A percentile compares a stretch with the other conserved stretches of the same genome.
These are phyloP conservation scores for Parasitella parasitica DNA, from an alignment of 371 early-diverging fungal genomes.

Conservation along the genomic window DNA sequence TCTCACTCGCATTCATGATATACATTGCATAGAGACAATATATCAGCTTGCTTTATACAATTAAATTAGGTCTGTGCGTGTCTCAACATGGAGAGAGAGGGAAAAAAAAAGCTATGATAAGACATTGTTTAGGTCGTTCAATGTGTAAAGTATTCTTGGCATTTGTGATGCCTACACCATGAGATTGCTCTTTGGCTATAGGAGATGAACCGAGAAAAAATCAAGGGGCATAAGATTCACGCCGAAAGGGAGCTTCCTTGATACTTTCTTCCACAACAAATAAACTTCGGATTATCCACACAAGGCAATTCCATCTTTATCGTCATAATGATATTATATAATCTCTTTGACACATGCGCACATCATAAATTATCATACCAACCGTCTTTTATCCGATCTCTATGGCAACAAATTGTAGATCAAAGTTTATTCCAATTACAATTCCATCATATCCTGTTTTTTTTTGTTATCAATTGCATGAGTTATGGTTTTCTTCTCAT, in stretches of 20 bases:
- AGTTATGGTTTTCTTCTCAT: background rate
- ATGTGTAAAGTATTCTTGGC: background rate
- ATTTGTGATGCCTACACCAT: background rate
- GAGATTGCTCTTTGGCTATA: background rate
- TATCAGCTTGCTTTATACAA: background rate
- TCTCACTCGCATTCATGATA: background rate
- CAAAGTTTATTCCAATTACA: background rate
- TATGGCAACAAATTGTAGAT: background rate
- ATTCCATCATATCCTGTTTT: conserved; percentile 5
- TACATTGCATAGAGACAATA: background rate
- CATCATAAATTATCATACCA: background rate
- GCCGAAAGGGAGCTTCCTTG: background rate
- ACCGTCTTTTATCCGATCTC: background rate
- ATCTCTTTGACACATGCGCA: background rate
- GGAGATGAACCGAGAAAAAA: background rate
- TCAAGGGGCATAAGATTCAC: background rate
- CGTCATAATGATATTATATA: background rate
- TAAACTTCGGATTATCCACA: background rate
- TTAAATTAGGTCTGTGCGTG: background rate
- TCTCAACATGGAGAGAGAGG: too few relatives aligned
- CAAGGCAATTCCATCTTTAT: background rate
- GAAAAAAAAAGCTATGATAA: background rate
- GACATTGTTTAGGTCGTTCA: background rate
- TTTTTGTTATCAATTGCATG: background rate
- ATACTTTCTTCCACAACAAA: background rate